A percentile compares a stretch with the other conserved stretches of the same genome.
Evolutionary conservation across 2,329 filamentous ascomycete genomes (phyloP).

Genomic region (Dactylella cylindrospora): DNA sequence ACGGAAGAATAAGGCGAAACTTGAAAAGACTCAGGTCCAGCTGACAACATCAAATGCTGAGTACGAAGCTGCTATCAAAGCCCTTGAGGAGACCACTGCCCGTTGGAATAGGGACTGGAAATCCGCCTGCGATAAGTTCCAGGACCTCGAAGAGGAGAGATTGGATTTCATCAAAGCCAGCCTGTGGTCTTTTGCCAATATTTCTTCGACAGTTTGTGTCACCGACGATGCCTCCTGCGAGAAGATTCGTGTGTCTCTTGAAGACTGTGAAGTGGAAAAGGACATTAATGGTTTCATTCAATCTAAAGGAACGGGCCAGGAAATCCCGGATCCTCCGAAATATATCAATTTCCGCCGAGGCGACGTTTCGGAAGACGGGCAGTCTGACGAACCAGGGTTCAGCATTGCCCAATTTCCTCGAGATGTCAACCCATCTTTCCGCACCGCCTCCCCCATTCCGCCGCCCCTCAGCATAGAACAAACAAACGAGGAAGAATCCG

Average conservation of each 20-base stretch:
- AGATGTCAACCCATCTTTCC: constrained; percentile 91
- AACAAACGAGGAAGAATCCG: constrained; percentile 28
- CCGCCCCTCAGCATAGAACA: constrained; percentile 62
- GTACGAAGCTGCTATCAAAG: constrained; percentile 89
- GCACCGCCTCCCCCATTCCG: constrained; percentile 92
- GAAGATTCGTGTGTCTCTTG: constrained; percentile 87
- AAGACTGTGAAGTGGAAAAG: constrained; percentile 95
- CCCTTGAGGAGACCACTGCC: constrained; percentile 88
- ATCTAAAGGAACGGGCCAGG: constrained; percentile 86
- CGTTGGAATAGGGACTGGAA: constrained; percentile 99
- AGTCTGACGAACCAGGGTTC: constrained; percentile 85
- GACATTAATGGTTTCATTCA: constrained; percentile 88
- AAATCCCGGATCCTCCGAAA: constrained; percentile 93
- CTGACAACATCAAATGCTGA: constrained; percentile 87
- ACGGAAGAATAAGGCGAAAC: constrained; percentile 95
- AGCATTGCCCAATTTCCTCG: constrained; percentile 94
- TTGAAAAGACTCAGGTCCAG: constrained; percentile 98
- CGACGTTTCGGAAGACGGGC: constrained; percentile 72
- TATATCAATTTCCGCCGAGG: constrained; percentile 99
- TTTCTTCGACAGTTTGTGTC: constrained; percentile 94
- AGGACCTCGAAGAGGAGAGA: constrained; percentile 95
- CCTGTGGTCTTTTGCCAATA: constrained; percentile 96
- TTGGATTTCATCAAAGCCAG: constrained; percentile 97
- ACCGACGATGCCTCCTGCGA: constrained; percentile 96
- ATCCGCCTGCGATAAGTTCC: constrained; percentile 93